Conservation (phyloP, 1,284 basidiomycete genomes). For the Trichosporon ovoides region DNA sequence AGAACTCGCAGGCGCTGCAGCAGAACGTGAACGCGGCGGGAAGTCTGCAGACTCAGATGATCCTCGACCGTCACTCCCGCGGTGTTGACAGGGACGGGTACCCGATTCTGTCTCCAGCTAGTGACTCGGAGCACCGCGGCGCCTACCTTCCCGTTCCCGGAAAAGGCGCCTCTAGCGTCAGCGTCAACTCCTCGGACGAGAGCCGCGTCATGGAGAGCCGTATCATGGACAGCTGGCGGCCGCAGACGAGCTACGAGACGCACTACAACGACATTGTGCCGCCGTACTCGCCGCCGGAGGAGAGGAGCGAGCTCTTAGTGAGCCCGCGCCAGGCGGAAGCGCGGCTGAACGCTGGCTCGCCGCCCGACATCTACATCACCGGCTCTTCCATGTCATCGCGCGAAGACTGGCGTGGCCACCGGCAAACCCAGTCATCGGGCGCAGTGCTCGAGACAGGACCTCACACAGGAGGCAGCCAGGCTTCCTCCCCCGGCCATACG, state of each 20-base stretch:
- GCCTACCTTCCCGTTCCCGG: constrained; percentile 19
- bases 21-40: constrained; percentile 42
- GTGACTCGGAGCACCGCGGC: constrained; percentile 1
- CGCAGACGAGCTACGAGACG: not conserved
- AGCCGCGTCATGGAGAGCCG: constrained; percentile 19
- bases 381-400: constrained; percentile 18
- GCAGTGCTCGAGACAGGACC: constrained; percentile 16
- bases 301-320: constrained; percentile 5
- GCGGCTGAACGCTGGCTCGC: not conserved
- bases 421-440: constrained; percentile 28
- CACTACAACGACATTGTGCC: constrained; percentile 8
- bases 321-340: not conserved
- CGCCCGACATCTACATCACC: not conserved
- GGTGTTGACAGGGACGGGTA: constrained; percentile 28
- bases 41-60: constrained; percentile 47
- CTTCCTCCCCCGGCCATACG: not conserved
- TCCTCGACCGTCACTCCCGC: constrained; percentile 47
- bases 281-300: constrained; percentile 10
- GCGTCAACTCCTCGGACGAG: constrained; percentile 18
- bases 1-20: constrained; percentile 40
- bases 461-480: not conserved
- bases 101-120: constrained; percentile 4
- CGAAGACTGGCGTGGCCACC: constrained; percentile 15
- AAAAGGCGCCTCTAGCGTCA: not conserved
- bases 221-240: constrained; percentile 37